Evolutionary conservation across 768 basidiomycete species (phyloP).

Genomic region (Strobilomyces dryophilus): DNA sequence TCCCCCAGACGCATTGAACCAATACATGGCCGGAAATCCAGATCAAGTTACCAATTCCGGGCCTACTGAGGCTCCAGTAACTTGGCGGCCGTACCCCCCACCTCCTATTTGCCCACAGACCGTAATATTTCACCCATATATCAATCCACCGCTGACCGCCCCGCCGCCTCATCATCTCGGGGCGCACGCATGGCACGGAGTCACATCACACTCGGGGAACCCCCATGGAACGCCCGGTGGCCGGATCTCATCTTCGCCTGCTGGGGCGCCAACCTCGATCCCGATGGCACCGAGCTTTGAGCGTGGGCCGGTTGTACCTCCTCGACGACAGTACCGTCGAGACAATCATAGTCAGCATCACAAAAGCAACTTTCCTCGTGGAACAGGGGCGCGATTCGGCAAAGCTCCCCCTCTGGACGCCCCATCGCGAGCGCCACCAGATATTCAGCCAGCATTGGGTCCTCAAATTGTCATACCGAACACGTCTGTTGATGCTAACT

Average conservation of each 20-base stretch:
- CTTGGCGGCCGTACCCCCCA: slow-evolving; percentile 34
- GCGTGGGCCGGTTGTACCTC: slow-evolving; percentile 18
- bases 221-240: slow-evolving; percentile 13
- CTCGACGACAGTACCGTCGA: slow-evolving; percentile 31
- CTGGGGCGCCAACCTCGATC: slow-evolving; percentile 12
- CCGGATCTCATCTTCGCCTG: slow-evolving; percentile 11
- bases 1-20: slow-evolving; percentile 63
- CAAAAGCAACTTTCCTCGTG: slow-evolving; percentile 23
- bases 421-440: slow-evolving; percentile 14
- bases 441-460: slow-evolving; percentile 7
- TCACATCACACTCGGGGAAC: slow-evolving; percentile 15
- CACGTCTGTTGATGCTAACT: slow-evolving; percentile 12
- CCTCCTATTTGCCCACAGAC: slow-evolving; percentile 31
- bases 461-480: slow-evolving; percentile 11
- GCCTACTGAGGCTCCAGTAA: slow-evolving; percentile 25
- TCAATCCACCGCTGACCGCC: slow-evolving; percentile 20
- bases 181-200: slow-evolving; percentile 23
- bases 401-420: slow-evolving; percentile 14
- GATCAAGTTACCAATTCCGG: slow-evolving; percentile 19
- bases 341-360: slow-evolving; percentile 27
- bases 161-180: slow-evolving; percentile 18
- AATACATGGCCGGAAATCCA: slow-evolving; percentile 55
- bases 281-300: slow-evolving; percentile 17
- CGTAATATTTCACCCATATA: slow-evolving; percentile 28
- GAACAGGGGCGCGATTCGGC: slow-evolving; percentile 16